phyloP scores from a whole-genome alignment of 2,329 filamentous ascomycete genomes.

The Stemphylium vesicarium region DNA sequence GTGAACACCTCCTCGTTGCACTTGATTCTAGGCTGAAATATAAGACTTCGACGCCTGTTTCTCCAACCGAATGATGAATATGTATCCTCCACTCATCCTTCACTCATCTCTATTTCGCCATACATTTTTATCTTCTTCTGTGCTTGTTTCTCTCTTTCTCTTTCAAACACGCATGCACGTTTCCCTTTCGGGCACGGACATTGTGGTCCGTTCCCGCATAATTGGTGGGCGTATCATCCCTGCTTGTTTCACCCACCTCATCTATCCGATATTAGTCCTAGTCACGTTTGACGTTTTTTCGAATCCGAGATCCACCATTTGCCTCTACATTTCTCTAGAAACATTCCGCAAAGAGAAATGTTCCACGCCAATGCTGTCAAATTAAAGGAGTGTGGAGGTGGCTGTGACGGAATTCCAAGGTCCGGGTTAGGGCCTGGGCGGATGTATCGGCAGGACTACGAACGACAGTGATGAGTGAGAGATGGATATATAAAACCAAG shows the following conservation, averaged over 20 bases:
- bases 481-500: neutral
- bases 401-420: neutral
- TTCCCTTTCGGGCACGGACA: neutral
- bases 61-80: no score
- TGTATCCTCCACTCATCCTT: no score
- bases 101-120: no score
- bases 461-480: neutral
- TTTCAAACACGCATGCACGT: no score
- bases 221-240: slow-evolving; percentile 12
- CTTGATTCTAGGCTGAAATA: no score
- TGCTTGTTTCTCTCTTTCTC: no score
- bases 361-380: slow-evolving; percentile 4
- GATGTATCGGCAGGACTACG: neutral
- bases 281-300: neutral
- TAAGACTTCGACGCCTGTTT: no score
- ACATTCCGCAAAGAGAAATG: neutral
- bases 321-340: neutral
- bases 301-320: neutral
- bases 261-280: slow-evolving; percentile 11
- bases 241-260: slow-evolving; percentile 4
- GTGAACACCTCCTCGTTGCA: no score
- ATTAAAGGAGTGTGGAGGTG: slow-evolving; percentile 4
- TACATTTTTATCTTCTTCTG: no score
- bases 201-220: neutral
- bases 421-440: neutral